Evolutionary conservation across 1,284 basidiomycete genomes (phyloP).

Genomic region (Kwoniella shivajii): DNA sequence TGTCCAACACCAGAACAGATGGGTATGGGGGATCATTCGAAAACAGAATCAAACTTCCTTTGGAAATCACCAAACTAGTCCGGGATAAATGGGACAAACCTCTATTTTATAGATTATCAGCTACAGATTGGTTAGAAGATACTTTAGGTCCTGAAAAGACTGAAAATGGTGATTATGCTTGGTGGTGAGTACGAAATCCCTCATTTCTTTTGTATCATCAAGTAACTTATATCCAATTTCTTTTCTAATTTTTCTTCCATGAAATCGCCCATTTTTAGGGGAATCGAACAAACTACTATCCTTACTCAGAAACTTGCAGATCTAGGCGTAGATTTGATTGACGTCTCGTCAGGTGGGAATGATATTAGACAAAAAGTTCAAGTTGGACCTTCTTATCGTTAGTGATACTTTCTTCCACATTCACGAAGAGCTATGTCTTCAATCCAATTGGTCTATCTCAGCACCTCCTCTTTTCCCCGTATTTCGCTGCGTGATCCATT

Average conservation of each 20-base stretch:
- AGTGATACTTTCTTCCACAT: constrained; percentile 36
- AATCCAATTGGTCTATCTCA: neutral
- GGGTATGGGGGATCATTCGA: constrained; percentile 72
- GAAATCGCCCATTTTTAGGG: constrained; percentile 61
- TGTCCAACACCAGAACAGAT: constrained; percentile 71
- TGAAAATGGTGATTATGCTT: constrained; percentile 58
- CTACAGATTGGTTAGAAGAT: constrained; percentile 73
- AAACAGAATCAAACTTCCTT: constrained; percentile 69
- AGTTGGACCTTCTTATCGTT: constrained; percentile 66
- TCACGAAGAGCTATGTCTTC: neutral
- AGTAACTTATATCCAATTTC: too few relatives aligned
- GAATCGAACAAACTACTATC: constrained; percentile 71
- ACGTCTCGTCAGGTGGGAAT: constrained; percentile 70
- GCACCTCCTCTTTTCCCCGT: neutral
- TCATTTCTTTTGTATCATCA: too few relatives aligned
- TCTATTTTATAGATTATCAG: constrained; percentile 73
- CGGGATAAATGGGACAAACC: constrained; percentile 69
- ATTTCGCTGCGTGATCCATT: neutral
- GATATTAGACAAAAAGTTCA: constrained; percentile 63
- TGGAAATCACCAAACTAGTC: constrained; percentile 62
- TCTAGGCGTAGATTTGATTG: constrained; percentile 70
- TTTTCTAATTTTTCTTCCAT: too few relatives aligned
- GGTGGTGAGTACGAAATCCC: constrained; percentile 53
- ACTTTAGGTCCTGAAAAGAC: constrained; percentile 47
- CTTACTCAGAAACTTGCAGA: constrained; percentile 63